A percentile compares a stretch with the other conserved stretches of the same genome.
phyloP scores from a whole-genome alignment of 441 rosid species.

The Croton laevigatus region DNA sequence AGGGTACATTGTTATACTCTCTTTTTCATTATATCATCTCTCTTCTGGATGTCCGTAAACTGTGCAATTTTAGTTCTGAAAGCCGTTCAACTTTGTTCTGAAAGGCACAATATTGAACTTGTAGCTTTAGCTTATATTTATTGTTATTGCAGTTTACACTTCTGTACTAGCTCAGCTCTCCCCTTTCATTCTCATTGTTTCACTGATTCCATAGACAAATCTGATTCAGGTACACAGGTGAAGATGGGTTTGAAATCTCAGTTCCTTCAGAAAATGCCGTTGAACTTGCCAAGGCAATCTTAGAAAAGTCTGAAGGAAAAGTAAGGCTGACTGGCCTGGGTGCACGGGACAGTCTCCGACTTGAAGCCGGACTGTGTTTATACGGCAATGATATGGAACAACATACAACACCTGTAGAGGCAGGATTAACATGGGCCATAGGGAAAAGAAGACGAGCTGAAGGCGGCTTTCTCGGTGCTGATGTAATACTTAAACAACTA shows the following conservation, averaged over 20 bases:
- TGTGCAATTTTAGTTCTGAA: not conserved
- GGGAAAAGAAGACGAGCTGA: constrained; percentile 92
- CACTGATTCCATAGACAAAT: not conserved
- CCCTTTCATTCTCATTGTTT: not conserved
- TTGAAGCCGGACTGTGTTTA: constrained; percentile 88
- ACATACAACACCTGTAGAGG: constrained; percentile 83
- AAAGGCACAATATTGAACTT: not conserved
- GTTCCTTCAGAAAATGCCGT: constrained; percentile 83
- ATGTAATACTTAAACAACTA: constrained; percentile 80
- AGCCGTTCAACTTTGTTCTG: constrained; percentile 3
- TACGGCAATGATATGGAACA: constrained; percentile 98
- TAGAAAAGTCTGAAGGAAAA: constrained; percentile 91
- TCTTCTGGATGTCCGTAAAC: not conserved
- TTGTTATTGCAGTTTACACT: not conserved
- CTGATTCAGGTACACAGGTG: constrained; percentile 76
- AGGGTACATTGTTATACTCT: constrained; percentile 47
- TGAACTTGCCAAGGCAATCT: constrained; percentile 84
- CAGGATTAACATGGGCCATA: constrained; percentile 95
- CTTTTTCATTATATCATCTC: not conserved
- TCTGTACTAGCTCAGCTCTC: not conserved
- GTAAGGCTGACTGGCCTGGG: constrained; percentile 88
- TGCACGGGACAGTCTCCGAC: constrained; percentile 92
- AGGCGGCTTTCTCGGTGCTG: constrained; percentile 91
- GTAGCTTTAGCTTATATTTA: not conserved
- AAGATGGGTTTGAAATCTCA: constrained; percentile 98